These are phyloP conservation scores for Protomyces pachydermus DNA, from an alignment of 1,139 yeast genomes.

Conservation along the genomic window DNA sequence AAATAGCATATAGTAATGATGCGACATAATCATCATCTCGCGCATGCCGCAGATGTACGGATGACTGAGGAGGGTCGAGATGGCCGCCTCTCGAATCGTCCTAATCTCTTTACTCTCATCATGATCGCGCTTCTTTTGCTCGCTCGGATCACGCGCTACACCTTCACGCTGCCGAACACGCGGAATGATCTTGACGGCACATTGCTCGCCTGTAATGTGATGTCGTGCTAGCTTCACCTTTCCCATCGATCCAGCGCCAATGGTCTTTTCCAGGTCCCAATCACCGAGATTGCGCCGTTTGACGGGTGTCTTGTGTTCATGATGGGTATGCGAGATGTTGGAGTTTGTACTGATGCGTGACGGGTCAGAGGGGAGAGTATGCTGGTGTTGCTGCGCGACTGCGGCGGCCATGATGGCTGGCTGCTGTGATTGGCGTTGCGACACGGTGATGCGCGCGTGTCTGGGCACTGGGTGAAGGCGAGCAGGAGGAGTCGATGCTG, in stretches of 20 bases:
- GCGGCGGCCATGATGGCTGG: not conserved
- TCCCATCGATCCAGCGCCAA: slow-evolving; percentile 99
- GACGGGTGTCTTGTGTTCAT: slow-evolving; percentile 14
- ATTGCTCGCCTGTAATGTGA: slow-evolving; percentile 66
- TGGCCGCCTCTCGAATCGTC: slow-evolving; percentile 89
- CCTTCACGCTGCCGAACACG: slow-evolving; percentile 27
- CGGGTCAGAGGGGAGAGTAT: not conserved
- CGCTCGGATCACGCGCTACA: slow-evolving; percentile 37
- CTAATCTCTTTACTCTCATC: slow-evolving; percentile 89
- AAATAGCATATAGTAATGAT: slow-evolving; percentile 93
- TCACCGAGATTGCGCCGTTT: slow-evolving; percentile 57
- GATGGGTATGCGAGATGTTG: not conserved
- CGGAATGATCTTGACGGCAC: slow-evolving; percentile 45
- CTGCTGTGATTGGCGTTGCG: not conserved
- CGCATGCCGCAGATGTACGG: slow-evolving; percentile 87
- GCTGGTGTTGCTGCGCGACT: not conserved
- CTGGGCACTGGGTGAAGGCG: too few species aligned
- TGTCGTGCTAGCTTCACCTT: slow-evolving; percentile 92
- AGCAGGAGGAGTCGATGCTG: too few species aligned
- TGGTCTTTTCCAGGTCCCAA: slow-evolving; percentile 92
- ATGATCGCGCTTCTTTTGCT: slow-evolving; percentile 57
- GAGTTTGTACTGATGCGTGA: not conserved
- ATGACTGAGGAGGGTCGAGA: slow-evolving; percentile 83
- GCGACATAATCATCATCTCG: slow-evolving; percentile 94
- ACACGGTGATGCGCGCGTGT: too few species aligned